phyloP scores from a whole-genome alignment of 768 basidiomycete species.

The Pleurotus djamor region DNA sequence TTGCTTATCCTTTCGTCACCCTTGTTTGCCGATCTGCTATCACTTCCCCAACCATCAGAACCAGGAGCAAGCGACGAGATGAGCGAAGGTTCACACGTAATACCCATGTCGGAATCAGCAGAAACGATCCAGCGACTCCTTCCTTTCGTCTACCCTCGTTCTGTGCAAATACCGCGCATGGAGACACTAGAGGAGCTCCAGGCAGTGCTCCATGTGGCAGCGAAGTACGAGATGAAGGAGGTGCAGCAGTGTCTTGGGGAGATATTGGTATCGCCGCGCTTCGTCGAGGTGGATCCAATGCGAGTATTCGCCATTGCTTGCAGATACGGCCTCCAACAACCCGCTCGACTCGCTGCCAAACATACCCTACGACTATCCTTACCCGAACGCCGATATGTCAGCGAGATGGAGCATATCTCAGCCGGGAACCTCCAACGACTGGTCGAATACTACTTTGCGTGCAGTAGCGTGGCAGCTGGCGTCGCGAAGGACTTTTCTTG shows the following conservation, averaged over 20 bases:
- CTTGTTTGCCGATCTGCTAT: slow-evolving; percentile 56
- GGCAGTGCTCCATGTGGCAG: slow-evolving; percentile 12
- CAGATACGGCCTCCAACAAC: slow-evolving; percentile 8
- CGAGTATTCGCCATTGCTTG: slow-evolving; percentile 17
- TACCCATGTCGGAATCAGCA: slow-evolving; percentile 46
- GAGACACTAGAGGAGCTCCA: slow-evolving; percentile 11
- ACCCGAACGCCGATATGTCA: slow-evolving; percentile 17
- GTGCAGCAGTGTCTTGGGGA: slow-evolving; percentile 12
- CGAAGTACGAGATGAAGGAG: slow-evolving; percentile 22
- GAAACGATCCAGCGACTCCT: slow-evolving; percentile 38
- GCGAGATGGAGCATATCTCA: slow-evolving; percentile 27
- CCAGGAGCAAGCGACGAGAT: slow-evolving; percentile 18
- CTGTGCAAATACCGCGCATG: background rate
- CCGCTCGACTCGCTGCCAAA: slow-evolving; percentile 15
- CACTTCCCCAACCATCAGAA: slow-evolving; percentile 41
- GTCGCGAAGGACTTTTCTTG: slow-evolving; percentile 16
- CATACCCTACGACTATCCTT: slow-evolving; percentile 14
- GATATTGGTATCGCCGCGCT: slow-evolving; percentile 11
- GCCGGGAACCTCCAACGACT: slow-evolving; percentile 26
- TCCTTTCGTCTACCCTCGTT: slow-evolving; percentile 45
- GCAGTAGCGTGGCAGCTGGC: slow-evolving; percentile 14
- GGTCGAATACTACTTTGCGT: slow-evolving; percentile 26
- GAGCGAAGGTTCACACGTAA: slow-evolving; percentile 34
- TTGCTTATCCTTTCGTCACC: slow-evolving; percentile 55
- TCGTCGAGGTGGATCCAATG: slow-evolving; percentile 15